Evolutionary conservation across 352 stramenopile genomes (phyloP), one percentile per base, ranked within the genome.

Genomic region (Phytophthora syringae): DNA sequence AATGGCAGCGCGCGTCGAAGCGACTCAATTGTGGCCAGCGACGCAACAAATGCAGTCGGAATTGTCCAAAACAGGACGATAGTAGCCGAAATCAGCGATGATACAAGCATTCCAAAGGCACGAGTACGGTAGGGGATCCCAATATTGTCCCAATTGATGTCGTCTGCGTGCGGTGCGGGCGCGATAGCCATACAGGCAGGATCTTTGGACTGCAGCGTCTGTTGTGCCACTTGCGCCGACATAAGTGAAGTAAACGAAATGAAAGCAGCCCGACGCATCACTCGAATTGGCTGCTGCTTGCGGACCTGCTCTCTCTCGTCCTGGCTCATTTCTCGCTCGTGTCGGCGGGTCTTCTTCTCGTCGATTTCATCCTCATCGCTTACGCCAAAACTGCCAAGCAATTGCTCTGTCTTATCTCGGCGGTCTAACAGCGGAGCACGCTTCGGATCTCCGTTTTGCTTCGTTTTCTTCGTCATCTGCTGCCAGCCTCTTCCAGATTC

Each of bases 41-140:
- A 93, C 7, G 84, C 78, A 9, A 94, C 82, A 22, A 93, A 90
- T 1, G 83, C 83, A 32, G 84, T 92, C 16, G 86, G 86, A 48
- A 94, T 89, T 3, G 86, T 94, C 84, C 86, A 94, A 56, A 94
- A 94, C 7, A 94, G 62, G 48, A 93, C 83, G 55, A 94, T 89
- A 18, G 43, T 54, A 0, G 72, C 73, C 7, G 86, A 92, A n/a
- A 92, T 52, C 18, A 80, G 43, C 6, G 71, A 57, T 5, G 86
- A 89, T 1, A 90, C 54, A 15, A 93, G 67, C 51, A 59, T 69
- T 10, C 84, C 76, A 18, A 89, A 65, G 0, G 74, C 63, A 15
- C 82, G 81, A 37, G 79, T 86, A 24, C 72, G 68, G 43, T 85
- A 88, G 20, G 58, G 72, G 1, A 88, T 65, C 0, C 84, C 86